Evolutionary conservation across 2,329 filamentous ascomycete species (phyloP).

Genomic region (Cryphonectria naterciae): DNA sequence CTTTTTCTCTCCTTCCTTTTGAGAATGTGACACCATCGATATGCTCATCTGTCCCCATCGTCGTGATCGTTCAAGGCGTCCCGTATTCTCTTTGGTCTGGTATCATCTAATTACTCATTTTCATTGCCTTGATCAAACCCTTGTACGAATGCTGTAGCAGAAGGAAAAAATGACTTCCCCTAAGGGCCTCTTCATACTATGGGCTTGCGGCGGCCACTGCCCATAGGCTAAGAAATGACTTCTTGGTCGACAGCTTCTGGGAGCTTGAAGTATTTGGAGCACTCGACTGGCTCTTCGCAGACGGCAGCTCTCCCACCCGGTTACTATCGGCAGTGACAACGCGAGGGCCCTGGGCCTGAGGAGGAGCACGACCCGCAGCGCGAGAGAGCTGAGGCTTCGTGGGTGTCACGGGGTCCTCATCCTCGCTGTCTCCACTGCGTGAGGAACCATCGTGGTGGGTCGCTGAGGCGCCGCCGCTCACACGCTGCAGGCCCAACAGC

Average conservation of each 20-base stretch:
- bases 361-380: neutral
- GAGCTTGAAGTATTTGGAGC: neutral
- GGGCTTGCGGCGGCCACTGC: conserved; percentile 12
- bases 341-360: neutral
- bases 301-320: neutral
- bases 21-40: neutral
- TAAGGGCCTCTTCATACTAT: neutral
- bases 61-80: neutral
- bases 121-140: too few species aligned
- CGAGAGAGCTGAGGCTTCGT: conserved; percentile 9
- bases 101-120: neutral
- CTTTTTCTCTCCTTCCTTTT: too few species aligned
- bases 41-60: neutral
- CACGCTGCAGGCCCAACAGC: conserved; percentile 19
- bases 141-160: neutral
- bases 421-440: neutral
- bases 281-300: neutral
- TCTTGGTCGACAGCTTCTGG: conserved; percentile 8
- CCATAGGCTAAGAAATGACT: conserved; percentile 12
- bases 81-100: neutral
- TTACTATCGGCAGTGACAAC: neutral
- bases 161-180: neutral
- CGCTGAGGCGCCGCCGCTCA: neutral
- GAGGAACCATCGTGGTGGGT: neutral
- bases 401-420: conserved; percentile 8